phyloP scores from a whole-genome alignment of 2,329 filamentous ascomycete genomes.

The Xenoacremonium recifei region DNA sequence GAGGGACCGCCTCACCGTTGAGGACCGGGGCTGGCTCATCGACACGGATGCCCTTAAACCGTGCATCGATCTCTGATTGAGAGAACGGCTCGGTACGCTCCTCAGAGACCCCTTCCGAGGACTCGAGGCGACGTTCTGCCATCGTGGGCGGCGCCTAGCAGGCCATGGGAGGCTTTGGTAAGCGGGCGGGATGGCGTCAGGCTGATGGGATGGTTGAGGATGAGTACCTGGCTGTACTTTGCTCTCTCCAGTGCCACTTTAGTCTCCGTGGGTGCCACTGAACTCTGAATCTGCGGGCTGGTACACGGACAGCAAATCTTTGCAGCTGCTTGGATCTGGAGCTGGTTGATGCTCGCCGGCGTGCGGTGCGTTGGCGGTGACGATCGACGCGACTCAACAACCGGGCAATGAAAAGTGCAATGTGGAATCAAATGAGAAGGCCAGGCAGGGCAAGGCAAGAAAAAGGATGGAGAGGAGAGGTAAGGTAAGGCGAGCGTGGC shows the following conservation, averaged over 20 bases:
- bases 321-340: too few relatives aligned
- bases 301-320: too few relatives aligned
- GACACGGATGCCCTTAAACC: slow-evolving; percentile 45
- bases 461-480: not conserved
- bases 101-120: slow-evolving; percentile 39
- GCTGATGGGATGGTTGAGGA: slow-evolving; percentile 14
- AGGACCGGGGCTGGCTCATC: slow-evolving; percentile 39
- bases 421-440: too few relatives aligned
- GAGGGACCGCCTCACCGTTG: slow-evolving; percentile 45
- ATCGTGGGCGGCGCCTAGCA: slow-evolving; percentile 35
- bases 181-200: slow-evolving; percentile 17
- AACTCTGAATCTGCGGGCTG: too few relatives aligned
- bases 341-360: too few relatives aligned
- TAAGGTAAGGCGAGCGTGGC: not conserved
- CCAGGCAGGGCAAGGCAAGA: too few relatives aligned
- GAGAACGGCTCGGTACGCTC: slow-evolving; percentile 61
- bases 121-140: slow-evolving; percentile 43
- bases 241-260: too few relatives aligned
- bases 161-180: slow-evolving; percentile 26
- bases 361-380: too few relatives aligned
- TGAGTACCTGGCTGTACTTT: slow-evolving; percentile 19
- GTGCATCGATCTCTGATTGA: slow-evolving; percentile 53
- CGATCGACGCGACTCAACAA: too few relatives aligned
- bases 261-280: too few relatives aligned
- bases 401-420: too few relatives aligned